A percentile compares a stretch with the other conserved stretches of the same genome.
phyloP scores from a whole-genome alignment of 495 filamentous ascomycete species.

The Xylaria cubensis region DNA sequence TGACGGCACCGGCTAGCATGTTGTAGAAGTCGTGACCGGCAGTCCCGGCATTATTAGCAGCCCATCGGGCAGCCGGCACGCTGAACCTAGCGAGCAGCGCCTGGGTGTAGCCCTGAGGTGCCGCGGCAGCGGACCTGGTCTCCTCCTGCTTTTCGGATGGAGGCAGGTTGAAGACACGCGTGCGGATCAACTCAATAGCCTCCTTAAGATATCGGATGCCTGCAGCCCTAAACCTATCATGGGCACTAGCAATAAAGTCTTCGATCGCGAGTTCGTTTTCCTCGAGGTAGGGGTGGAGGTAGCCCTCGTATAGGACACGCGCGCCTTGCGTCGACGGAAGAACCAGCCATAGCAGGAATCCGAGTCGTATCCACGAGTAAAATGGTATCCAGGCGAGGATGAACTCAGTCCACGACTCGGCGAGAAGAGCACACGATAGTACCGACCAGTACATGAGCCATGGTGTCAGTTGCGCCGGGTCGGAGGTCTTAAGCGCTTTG shows the following conservation, averaged over 20 bases:
- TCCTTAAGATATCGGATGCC: conserved; percentile 84
- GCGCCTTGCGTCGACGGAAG: conserved; percentile 96
- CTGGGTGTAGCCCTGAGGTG: conserved; percentile 74
- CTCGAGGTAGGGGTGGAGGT: conserved; percentile 86
- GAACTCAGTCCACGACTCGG: conserved; percentile 87
- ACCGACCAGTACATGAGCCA: conserved; percentile 99
- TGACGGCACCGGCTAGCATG: conserved; percentile 74
- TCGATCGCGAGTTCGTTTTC: conserved; percentile 92
- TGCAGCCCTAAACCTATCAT: conserved; percentile 78
- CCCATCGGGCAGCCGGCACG: conserved; percentile 67
- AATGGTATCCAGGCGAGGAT: conserved; percentile 91
- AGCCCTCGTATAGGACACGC: conserved; percentile 77
- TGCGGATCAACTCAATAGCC: conserved; percentile 75
- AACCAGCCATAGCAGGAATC: conserved; percentile 91
- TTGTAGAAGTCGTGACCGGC: conserved; percentile 72
- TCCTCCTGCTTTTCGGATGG: conserved; percentile 54
- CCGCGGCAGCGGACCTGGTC: conserved; percentile 39
- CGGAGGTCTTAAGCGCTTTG: conserved; percentile 93
- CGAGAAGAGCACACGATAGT: conserved; percentile 76
- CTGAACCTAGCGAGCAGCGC: conserved; percentile 83
- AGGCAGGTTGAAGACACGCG: conserved; percentile 73
- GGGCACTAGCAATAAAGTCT: conserved; percentile 79
- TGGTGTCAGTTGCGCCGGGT: conserved; percentile 91
- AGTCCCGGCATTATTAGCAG: conserved; percentile 44
- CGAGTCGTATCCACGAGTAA: conserved; percentile 89